A percentile compares a stretch with the other conserved stretches of the same genome.
phyloP scores from a whole-genome alignment of 129 eudicot species.

The Dittrichia graveolens region DNA sequence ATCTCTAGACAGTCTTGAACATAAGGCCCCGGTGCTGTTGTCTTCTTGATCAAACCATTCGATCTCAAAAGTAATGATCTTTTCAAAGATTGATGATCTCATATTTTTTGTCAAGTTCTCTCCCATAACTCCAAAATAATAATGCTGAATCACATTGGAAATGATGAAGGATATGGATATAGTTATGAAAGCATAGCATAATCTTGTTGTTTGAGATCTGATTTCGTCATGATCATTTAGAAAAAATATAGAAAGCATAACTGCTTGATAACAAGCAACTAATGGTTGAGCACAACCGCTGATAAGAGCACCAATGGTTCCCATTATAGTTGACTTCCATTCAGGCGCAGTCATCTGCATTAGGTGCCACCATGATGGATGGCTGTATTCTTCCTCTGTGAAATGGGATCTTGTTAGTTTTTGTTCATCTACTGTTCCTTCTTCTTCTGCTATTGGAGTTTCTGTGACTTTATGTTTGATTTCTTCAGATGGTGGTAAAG shows the following conservation, averaged over 20 bases:
- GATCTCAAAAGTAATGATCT: constrained; percentile 26
- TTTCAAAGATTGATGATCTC: constrained; percentile 29
- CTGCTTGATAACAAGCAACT: constrained; percentile 31
- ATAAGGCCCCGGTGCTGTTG: constrained; percentile 35
- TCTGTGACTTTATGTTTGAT: constrained; percentile 3
- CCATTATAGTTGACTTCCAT: constrained; percentile 37
- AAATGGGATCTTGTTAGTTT: constrained; percentile 8
- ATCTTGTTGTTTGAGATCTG: constrained; percentile 18
- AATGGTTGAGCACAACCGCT: constrained; percentile 35
- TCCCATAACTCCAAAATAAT: constrained; percentile 32
- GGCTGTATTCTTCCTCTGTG: constrained; percentile 21
- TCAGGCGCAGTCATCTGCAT: constrained; percentile 34
- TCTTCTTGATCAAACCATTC: constrained; percentile 38
- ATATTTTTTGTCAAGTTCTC: constrained; percentile 25
- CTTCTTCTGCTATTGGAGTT: not conserved
- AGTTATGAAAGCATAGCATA: constrained; percentile 27
- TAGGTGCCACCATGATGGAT: constrained; percentile 34
- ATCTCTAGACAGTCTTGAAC: constrained; percentile 39
- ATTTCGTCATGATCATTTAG: constrained; percentile 25
- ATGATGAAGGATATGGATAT: constrained; percentile 23
- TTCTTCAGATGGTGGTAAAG: constrained; percentile 2
- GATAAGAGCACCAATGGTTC: constrained; percentile 35
- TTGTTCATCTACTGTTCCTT: not conserved
- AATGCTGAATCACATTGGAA: constrained; percentile 34
- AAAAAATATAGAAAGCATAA: constrained; percentile 34